Conservation (phyloP, 441 rosid species). For the Pelargonium australe region DNA sequence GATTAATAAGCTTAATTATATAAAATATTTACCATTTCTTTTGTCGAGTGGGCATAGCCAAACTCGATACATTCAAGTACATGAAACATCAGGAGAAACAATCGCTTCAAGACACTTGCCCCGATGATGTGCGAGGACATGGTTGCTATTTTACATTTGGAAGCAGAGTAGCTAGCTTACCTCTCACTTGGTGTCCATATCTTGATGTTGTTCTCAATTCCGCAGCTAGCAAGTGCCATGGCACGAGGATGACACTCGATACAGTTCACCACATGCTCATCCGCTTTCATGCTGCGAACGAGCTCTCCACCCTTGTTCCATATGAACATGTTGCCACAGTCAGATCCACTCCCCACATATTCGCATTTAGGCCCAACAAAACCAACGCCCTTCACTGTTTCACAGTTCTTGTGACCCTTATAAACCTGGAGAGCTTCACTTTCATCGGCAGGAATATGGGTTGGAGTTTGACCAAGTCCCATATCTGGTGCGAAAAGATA, state of each 20-base stretch:
- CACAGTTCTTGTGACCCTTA: conserved; percentile 64
- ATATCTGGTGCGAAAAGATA: conserved; percentile 61
- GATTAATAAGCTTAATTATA: too few relatives aligned
- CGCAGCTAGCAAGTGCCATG: conserved; percentile 75
- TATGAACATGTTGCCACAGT: conserved; percentile 83
- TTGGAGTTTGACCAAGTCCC: conserved; percentile 54
- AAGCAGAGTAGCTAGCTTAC: too few relatives aligned
- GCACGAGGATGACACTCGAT: conserved; percentile 71
- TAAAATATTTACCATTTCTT: too few relatives aligned
- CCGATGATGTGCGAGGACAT: too few relatives aligned
- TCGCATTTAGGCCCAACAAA: conserved; percentile 80
- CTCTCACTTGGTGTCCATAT: conserved; percentile 44
- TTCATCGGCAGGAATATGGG: conserved; percentile 32
- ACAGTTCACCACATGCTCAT: conserved; percentile 71
- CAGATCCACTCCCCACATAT: conserved; percentile 88
- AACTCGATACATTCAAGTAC: too few relatives aligned
- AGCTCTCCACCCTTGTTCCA: conserved; percentile 85
- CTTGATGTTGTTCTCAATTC: conserved; percentile 71
- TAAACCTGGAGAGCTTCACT: conserved; percentile 47
- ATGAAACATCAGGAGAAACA: too few relatives aligned
- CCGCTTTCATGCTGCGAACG: conserved; percentile 68
- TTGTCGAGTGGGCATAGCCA: too few relatives aligned
- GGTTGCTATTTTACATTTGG: too few relatives aligned
- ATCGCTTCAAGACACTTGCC: too few relatives aligned
- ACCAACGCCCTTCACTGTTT: conserved; percentile 77